Evolutionary conservation across 148 eudicot genomes (phyloP), one percentile per base, ranked within the genome.

Genomic region (Hydrangea macrophylla): DNA sequence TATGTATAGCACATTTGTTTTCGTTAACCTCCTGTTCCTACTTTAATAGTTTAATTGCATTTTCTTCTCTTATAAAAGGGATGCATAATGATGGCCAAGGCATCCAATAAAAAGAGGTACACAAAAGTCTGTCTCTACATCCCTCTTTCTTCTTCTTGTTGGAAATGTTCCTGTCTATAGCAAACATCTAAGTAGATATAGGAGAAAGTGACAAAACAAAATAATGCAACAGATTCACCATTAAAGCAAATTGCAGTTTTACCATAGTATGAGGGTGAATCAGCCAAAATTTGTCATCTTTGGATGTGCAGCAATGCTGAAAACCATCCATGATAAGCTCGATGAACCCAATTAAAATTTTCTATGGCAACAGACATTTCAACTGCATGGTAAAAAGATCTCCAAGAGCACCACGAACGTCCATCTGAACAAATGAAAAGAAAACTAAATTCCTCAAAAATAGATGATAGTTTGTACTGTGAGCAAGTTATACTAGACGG

Each of bases 391-490:
- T 84, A 81, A 88, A 90, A 73, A 93, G 89, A 72, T 90, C 92
- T 11, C 95, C 90, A 35, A 93, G 80, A 12, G 98, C 95, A 60
- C 90, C 89, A 37, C 95, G 98, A 60, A 93, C 92, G 74, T 90
- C 95, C 95, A 88, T 93, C 98, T 93, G 87, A 51, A 69, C 6
- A 58, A 72, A 20, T 28, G 36, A 7, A 53, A 11, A 28, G 22
- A 60, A 0, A 23, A 65, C 48, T 40, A 58, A 35, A 70, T 60
- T 42, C 30, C 33, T 31, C 22, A 35, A 31, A 27, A 53, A 27
- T 10, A 4, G 20, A 9, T 6, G 3, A 5, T 53, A 56, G 24
- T 32, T 11, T 23, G 15, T 27, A 18, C 8, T 37, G 26, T 18
- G 26, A 17, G 9, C 33, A 58, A 33, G 26, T 28, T n/a, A 20